Percentiles rank a stretch among this genome's conserved stretches.
Evolutionary conservation across 2,329 filamentous ascomycete species (phyloP).

Genomic region (Fusarium pseudograminearum): DNA sequence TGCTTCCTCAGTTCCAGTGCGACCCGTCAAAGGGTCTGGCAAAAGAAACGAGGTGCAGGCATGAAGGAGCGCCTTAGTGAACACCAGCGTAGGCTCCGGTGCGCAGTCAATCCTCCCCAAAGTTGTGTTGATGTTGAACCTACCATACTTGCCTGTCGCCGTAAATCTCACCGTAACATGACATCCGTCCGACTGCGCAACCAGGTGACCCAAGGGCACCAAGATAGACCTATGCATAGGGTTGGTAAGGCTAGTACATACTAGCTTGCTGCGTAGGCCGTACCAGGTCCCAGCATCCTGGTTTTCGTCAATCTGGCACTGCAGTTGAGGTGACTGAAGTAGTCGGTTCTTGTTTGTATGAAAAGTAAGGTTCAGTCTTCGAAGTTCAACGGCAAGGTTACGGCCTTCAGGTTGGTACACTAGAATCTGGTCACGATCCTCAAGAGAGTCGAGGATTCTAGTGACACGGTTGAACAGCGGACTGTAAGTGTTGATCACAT

Average conservation of each 20-base stretch:
- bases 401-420: constrained; percentile 39
- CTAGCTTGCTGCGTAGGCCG: constrained; percentile 70
- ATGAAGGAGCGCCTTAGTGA: constrained; percentile 69
- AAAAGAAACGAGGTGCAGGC: constrained; percentile 69
- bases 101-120: constrained; percentile 69
- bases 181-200: constrained; percentile 25
- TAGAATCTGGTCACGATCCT: constrained; percentile 31
- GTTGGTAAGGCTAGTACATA: constrained; percentile 63
- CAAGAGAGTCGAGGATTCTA: constrained; percentile 40
- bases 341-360: constrained; percentile 57
- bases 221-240: constrained; percentile 62
- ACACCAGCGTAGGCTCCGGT: constrained; percentile 65
- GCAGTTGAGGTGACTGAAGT: constrained; percentile 63
- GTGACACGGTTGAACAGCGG: constrained; percentile 38
- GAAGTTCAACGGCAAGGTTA: constrained; percentile 61
- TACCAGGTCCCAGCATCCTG: constrained; percentile 73
- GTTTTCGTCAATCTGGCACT: constrained; percentile 63
- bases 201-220: constrained; percentile 60
- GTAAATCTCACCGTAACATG: constrained; percentile 49
- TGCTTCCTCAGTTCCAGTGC: constrained; percentile 72
- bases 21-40: constrained; percentile 68
- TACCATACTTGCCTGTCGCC: constrained; percentile 55
- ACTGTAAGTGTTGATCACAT: constrained; percentile 40
- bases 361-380: constrained; percentile 65
- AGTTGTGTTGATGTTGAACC: constrained; percentile 65